Evolutionary conservation across 257 asterid genomes (phyloP).

Genomic region (Verbena officinalis): DNA sequence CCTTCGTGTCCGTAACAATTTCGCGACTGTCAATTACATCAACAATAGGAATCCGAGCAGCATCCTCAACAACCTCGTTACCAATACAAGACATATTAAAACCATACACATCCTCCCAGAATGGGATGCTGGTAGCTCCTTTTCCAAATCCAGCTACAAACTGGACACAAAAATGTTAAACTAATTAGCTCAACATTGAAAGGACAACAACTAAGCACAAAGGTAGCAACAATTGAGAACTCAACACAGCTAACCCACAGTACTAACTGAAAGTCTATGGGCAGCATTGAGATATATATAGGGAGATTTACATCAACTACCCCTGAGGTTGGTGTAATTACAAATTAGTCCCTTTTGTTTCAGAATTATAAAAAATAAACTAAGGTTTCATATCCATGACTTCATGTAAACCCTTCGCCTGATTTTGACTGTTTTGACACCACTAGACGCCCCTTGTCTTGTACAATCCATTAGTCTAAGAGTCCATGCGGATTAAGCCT

Average conservation of each 20-base stretch:
- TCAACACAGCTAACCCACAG: slow-evolving; percentile 29
- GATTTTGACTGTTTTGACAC: no score
- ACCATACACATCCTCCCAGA: slow-evolving; percentile 95
- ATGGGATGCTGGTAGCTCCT: slow-evolving; percentile 85
- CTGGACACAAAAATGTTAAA: slow-evolving; percentile 39
- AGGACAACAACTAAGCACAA: slow-evolving; percentile 17
- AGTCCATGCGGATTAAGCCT: no score
- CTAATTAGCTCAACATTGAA: not conserved
- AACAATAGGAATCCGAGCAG: slow-evolving; percentile 74
- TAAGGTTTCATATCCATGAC: no score
- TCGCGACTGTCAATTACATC: slow-evolving; percentile 67
- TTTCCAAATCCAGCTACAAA: slow-evolving; percentile 94
- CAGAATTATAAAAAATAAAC: no score
- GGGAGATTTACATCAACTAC: no score
- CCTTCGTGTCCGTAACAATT: slow-evolving; percentile 66
- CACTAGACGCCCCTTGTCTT: no score
- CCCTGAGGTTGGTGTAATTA: no score
- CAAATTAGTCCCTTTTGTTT: no score
- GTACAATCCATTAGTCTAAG: no score
- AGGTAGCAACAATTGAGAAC: slow-evolving; percentile 27
- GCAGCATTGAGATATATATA: no score
- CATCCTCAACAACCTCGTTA: slow-evolving; percentile 66
- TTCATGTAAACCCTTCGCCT: no score
- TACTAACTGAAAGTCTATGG: no score
- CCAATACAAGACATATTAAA: slow-evolving; percentile 88